Evolutionary conservation across 1,139 yeast genomes (phyloP).

Genomic region (Debaryomycetaceae sp.): DNA sequence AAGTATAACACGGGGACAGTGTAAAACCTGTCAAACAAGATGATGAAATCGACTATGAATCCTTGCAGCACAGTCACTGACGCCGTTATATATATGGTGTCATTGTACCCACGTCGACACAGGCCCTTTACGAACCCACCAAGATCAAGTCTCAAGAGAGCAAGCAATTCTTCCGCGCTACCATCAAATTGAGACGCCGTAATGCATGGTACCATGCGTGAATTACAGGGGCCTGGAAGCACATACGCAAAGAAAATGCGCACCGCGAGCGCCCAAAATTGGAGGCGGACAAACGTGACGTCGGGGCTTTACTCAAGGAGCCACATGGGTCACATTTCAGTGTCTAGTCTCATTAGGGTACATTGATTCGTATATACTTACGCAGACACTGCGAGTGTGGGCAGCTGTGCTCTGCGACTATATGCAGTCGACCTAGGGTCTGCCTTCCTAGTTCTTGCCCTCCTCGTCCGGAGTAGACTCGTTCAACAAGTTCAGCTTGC

Average conservation of each 20-base stretch:
- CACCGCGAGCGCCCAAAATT: no score
- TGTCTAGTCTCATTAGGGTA: no score
- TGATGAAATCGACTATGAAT: conserved; percentile 12
- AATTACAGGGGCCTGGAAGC: no score
- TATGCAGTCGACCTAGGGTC: background rate
- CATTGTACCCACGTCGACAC: conserved; percentile 2
- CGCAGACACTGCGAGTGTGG: no score
- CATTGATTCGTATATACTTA: no score
- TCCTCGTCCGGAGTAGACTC: conserved; percentile 34
- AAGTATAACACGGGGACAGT: conserved; percentile 30
- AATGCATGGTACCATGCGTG: no score
- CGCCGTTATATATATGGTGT: conserved; percentile 1
- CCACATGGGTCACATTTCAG: no score
- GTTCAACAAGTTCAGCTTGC: conserved; percentile 43
- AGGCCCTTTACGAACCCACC: conserved; percentile 5
- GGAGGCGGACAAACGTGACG: no score
- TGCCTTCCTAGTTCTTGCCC: conserved; percentile 10
- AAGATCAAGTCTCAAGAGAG: conserved; percentile 1
- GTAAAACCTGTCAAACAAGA: conserved; percentile 28
- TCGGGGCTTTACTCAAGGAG: no score
- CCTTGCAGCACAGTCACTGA: conserved; percentile 1
- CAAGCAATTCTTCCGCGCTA: background rate
- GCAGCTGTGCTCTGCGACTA: no score
- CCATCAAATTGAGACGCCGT: conserved; percentile 6
- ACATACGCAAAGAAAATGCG: no score